Conservation (phyloP, 257 asterid genomes). For the Solanum stenotomum region DNA sequence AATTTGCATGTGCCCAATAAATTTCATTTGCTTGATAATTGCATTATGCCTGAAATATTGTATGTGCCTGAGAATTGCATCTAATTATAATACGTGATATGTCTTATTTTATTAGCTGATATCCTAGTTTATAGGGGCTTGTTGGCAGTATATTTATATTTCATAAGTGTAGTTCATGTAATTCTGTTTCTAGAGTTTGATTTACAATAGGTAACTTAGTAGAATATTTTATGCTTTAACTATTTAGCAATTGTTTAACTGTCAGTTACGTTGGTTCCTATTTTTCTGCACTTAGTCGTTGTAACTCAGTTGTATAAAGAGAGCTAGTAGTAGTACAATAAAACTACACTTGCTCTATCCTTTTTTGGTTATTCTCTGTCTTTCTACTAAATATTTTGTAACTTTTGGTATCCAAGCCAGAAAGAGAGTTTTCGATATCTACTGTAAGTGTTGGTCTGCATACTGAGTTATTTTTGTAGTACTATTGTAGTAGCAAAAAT, state of each 20-base stretch:
- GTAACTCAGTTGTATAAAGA: neutral
- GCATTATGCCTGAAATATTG: too few relatives aligned
- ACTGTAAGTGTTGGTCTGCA: neutral
- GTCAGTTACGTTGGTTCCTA: neutral
- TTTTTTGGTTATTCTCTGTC: neutral
- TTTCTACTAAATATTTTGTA: neutral
- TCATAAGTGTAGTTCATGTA: neutral
- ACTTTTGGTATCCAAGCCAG: neutral
- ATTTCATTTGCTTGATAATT: too few relatives aligned
- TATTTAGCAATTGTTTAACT: neutral
- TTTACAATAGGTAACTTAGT: neutral
- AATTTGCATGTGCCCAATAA: too few relatives aligned
- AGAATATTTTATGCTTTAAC: neutral
- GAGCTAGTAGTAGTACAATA: neutral
- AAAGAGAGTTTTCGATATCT: neutral
- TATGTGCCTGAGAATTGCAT: too few relatives aligned
- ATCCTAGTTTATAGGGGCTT: neutral
- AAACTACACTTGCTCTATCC: neutral
- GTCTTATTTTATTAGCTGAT: neutral
- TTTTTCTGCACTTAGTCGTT: neutral
- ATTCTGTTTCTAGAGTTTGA: neutral
- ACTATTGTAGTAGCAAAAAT: neutral
- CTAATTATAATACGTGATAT: neutral
- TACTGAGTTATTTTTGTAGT: neutral
- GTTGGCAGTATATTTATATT: neutral